A percentile compares a stretch with the other conserved stretches of the same genome.
Conservation (phyloP, 106 monocot genomes). For the Dendrobium catenatum region DNA sequence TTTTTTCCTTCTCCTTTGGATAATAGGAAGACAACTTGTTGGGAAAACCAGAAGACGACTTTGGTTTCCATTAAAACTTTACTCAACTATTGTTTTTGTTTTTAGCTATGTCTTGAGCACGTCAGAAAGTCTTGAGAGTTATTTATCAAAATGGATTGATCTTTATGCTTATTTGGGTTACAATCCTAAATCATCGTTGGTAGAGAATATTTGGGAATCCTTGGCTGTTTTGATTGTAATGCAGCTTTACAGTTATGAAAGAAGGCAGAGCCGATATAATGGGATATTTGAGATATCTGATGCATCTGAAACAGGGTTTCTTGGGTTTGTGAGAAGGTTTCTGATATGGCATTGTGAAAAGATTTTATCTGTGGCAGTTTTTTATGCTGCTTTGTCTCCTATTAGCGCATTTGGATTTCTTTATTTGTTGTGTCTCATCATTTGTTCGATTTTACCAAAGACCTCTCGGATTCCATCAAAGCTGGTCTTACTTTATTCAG, state of each 20-base stretch:
- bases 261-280: slow-evolving; percentile 45
- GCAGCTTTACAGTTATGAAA: slow-evolving; percentile 95
- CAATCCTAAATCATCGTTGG: slow-evolving; percentile 61
- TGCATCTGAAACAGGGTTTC: slow-evolving; percentile 43
- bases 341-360: slow-evolving; percentile 93
- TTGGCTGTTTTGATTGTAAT: slow-evolving; percentile 86
- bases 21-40: slow-evolving; percentile 89
- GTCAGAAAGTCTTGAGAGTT: slow-evolving; percentile 48
- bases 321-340: slow-evolving; percentile 71
- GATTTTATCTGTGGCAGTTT: slow-evolving; percentile 64
- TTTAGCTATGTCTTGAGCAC: slow-evolving; percentile 75
- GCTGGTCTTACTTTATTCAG: slow-evolving; percentile 68
- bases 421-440: slow-evolving; percentile 69
- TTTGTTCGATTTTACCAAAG: slow-evolving; percentile 81
- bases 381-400: slow-evolving; percentile 81
- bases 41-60: slow-evolving; percentile 72
- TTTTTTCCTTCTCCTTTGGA: slow-evolving; percentile 91
- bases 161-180: slow-evolving; percentile 86
- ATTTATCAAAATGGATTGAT: slow-evolving; percentile 49
- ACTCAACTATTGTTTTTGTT: slow-evolving; percentile 64
- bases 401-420: slow-evolving; percentile 83
- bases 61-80: slow-evolving; percentile 90
- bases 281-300: slow-evolving; percentile 29
- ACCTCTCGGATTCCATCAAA: slow-evolving; percentile 83
- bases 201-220: slow-evolving; percentile 76